Evolutionary conservation across 129 eudicot genomes (phyloP), one percentile per base, ranked within the genome.

Genomic region (Arctium lappa): DNA sequence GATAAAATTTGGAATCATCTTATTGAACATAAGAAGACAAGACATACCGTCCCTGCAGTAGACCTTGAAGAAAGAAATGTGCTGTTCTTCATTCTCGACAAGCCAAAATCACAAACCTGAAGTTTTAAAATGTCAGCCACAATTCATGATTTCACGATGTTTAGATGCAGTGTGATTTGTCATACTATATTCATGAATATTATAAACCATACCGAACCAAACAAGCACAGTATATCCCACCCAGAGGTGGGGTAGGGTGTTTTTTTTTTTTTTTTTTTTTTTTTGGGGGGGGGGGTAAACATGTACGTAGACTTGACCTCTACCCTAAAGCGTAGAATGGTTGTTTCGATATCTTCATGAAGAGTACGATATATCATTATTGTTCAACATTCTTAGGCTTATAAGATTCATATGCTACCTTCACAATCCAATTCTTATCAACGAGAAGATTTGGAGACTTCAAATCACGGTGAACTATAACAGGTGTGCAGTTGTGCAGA

Each of bases 51-150:
- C 86, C 99, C 99, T 74, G 99, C 98, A 75, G 97, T 89, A 56
- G 99, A 93, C 70, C 98, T 88, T 37, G 99, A 91, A 80, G 99
- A 95, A 84, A 95, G 98, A 85, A 93, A 95, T 8, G 99, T 95
- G 89, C 91, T 93, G 88, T 90, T 76, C 85, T 95, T 95, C 97
- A 95, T 91, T 87, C 95, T 92, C 62, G 99, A 95, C 69, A 95
- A 85, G 83, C 99, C 99, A 88, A 95, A 95, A 89, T 95, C 99
- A 48, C 97, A 93, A 72, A 95, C 99, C 99, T 95, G 81, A 73
- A 46, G 32, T n/a, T 73, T 44, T 85, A 46, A 85, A 60, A 75
- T 72, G 53, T 72, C 36, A 42, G 62, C 73, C 84, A 73, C 72
- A 82, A 68, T n/a, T 39, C 76, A 75, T 3, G 1, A 5, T 46